phyloP scores from a whole-genome alignment of 2,329 filamentous ascomycete genomes.

The Pseudocercospora crystallina region DNA sequence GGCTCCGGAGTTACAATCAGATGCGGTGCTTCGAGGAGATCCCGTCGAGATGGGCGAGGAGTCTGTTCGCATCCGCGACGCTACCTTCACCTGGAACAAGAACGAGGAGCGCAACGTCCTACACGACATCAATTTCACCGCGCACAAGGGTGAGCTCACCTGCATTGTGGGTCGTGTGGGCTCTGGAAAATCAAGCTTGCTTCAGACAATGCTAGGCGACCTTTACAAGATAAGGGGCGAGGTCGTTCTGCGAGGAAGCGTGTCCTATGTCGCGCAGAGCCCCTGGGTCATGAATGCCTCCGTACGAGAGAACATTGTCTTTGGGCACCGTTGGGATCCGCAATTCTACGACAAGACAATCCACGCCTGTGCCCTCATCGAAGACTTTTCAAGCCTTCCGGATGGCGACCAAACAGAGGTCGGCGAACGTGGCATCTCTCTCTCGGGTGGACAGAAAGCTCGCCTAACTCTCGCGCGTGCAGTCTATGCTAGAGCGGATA shows the following conservation, averaged over 20 bases:
- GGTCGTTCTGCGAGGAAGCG: conserved; percentile 76
- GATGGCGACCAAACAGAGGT: conserved; percentile 97
- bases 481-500: conserved; percentile 93
- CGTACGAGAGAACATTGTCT: conserved; percentile 94
- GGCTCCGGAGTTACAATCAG: conserved; percentile 84
- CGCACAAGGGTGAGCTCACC: conserved; percentile 87
- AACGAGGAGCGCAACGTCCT: conserved; percentile 68
- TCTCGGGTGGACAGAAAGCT: conserved; percentile 95
- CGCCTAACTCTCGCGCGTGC: conserved; percentile 87
- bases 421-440: conserved; percentile 91
- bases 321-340: conserved; percentile 90
- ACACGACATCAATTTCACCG: conserved; percentile 81
- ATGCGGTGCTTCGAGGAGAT: conserved; percentile 72
- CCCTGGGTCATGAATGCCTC: conserved; percentile 98
- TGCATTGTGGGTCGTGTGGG: conserved; percentile 96
- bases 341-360: conserved; percentile 92
- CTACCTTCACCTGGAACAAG: conserved; percentile 92
- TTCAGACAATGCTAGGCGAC: conserved; percentile 86
- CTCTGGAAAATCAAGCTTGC: conserved; percentile 87
- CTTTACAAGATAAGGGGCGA: conserved; percentile 85
- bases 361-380: conserved; percentile 82
- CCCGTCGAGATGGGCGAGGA: conserved; percentile 79
- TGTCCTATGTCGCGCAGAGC: conserved; percentile 90
- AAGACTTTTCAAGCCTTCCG: conserved; percentile 88
- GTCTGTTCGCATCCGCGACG: conserved; percentile 77